These are phyloP conservation scores for Hypoxylon crocopeplum DNA, from an alignment of 495 filamentous ascomycete species.

Conservation along the genomic window DNA sequence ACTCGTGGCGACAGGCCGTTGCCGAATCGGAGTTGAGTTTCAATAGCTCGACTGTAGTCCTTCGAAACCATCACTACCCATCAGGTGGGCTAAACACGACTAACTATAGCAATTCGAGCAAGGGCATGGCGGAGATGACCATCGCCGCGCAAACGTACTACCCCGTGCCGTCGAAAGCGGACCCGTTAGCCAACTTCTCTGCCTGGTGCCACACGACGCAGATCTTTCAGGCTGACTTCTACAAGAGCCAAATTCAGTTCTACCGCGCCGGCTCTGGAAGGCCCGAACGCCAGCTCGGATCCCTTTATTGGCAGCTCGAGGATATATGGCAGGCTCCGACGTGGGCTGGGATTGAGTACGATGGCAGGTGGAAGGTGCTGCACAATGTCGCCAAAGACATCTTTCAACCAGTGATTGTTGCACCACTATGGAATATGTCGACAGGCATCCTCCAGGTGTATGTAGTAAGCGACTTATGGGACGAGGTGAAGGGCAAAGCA, in stretches of 20 bases:
- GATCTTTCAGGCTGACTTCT: conserved; percentile 72
- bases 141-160: conserved; percentile 65
- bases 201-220: conserved; percentile 74
- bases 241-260: conserved; percentile 68
- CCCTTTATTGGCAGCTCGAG: conserved; percentile 73
- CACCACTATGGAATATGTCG: conserved; percentile 65
- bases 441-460: conserved; percentile 64
- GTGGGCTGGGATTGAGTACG: conserved; percentile 70
- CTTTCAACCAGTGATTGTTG: conserved; percentile 66
- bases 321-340: conserved; percentile 75
- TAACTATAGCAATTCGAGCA: conserved; percentile 47
- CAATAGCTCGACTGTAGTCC: conserved; percentile 65
- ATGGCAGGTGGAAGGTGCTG: conserved; percentile 70
- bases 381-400: conserved; percentile 67
- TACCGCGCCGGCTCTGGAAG: conserved; percentile 68
- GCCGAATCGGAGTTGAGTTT: conserved; percentile 60
- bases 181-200: conserved; percentile 68
- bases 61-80: conserved; percentile 72
- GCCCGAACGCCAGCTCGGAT: conserved; percentile 67
- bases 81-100: conserved; percentile 56
- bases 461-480: conserved; percentile 65
- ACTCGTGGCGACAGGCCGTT: conserved; percentile 66
- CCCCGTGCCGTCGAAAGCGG: conserved; percentile 63
- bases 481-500: conserved; percentile 33
- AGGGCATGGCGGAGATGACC: conserved; percentile 71